Evolutionary conservation across 495 filamentous ascomycete genomes (phyloP).

Genomic region (Podospora comata): DNA sequence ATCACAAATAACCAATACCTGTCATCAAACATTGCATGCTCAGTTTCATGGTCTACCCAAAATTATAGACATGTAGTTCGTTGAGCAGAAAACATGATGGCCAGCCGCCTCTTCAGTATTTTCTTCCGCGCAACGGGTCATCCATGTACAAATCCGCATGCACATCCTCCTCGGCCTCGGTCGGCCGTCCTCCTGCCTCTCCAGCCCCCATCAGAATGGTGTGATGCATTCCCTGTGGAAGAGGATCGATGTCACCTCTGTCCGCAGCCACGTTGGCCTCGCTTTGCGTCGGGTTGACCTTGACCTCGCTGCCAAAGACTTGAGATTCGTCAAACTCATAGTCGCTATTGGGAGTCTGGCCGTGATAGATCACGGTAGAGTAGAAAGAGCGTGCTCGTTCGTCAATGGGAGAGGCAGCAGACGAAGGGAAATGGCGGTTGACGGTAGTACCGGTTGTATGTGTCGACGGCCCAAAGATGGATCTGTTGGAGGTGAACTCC

Average conservation of each 20-base stretch:
- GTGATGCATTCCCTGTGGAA: slow-evolving; percentile 25
- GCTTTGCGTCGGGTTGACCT: slow-evolving; percentile 31
- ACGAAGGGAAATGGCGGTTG: slow-evolving; percentile 4
- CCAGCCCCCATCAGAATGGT: slow-evolving; percentile 23
- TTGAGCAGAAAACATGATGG: not conserved
- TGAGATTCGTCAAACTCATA: slow-evolving; percentile 9
- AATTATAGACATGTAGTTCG: not conserved
- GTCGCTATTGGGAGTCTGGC: slow-evolving; percentile 8
- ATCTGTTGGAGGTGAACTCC: slow-evolving; percentile 12
- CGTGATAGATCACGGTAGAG: slow-evolving; percentile 20
- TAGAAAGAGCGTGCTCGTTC: slow-evolving; percentile 11
- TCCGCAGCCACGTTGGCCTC: slow-evolving; percentile 32
- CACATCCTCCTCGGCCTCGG: slow-evolving; percentile 28
- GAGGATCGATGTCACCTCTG: slow-evolving; percentile 27
- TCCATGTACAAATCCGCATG: slow-evolving; percentile 22
- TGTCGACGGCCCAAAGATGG: not conserved
- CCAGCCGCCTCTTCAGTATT: not conserved
- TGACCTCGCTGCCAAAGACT: slow-evolving; percentile 24
- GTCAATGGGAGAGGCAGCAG: slow-evolving; percentile 8
- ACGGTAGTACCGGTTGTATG: slow-evolving; percentile 4
- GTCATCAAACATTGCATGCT: not conserved
- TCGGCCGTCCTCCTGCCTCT: slow-evolving; percentile 19
- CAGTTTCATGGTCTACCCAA: not conserved
- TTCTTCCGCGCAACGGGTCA: slow-evolving; percentile 17
- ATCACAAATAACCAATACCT: too few species aligned